These are phyloP conservation scores for Colletotrichum euphorbiae DNA, from an alignment of 2,329 filamentous ascomycete species.

Conservation along the genomic window DNA sequence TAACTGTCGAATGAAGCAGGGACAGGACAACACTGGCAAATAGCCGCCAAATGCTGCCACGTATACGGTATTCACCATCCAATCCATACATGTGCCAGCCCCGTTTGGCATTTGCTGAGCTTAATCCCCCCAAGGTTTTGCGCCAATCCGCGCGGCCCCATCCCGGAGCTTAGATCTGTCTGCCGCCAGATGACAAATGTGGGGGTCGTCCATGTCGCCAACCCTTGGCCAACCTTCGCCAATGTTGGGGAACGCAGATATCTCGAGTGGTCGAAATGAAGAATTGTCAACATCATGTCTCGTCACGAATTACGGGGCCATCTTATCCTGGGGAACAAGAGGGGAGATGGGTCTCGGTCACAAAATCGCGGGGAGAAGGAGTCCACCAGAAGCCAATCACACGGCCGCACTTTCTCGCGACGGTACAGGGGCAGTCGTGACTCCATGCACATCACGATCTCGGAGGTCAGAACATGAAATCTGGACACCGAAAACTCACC, in stretches of 20 bases:
- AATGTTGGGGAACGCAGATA: constrained; percentile 18
- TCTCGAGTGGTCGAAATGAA: constrained; percentile 2
- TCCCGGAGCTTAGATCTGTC: constrained; percentile 39
- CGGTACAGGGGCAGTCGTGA: background rate
- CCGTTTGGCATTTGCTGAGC: constrained; percentile 38
- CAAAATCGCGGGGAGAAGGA: constrained; percentile 24
- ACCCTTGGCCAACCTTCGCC: constrained; percentile 9
- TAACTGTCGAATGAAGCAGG: background rate
- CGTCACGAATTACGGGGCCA: constrained; percentile 24
- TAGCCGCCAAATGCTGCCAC: constrained; percentile 25
- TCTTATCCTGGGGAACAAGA: constrained; percentile 17
- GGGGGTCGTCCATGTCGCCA: constrained; percentile 30
- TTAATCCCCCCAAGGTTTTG: constrained; percentile 32
- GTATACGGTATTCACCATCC: constrained; percentile 14
- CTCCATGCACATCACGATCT: constrained; percentile 19
- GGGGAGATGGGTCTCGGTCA: constrained; percentile 26
- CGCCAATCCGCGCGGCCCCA: constrained; percentile 35
- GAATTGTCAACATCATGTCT: background rate
- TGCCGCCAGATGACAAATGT: constrained; percentile 39
- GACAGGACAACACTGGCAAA: background rate
- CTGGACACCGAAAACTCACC: constrained; percentile 29
- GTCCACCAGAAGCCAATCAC: background rate
- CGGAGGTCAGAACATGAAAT: constrained; percentile 34
- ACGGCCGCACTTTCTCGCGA: background rate
- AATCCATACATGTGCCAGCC: constrained; percentile 23